Percentiles rank a stretch among this genome's conserved stretches.
Conservation (phyloP, 768 basidiomycete genomes). For the Ephemerocybe angulata region DNA sequence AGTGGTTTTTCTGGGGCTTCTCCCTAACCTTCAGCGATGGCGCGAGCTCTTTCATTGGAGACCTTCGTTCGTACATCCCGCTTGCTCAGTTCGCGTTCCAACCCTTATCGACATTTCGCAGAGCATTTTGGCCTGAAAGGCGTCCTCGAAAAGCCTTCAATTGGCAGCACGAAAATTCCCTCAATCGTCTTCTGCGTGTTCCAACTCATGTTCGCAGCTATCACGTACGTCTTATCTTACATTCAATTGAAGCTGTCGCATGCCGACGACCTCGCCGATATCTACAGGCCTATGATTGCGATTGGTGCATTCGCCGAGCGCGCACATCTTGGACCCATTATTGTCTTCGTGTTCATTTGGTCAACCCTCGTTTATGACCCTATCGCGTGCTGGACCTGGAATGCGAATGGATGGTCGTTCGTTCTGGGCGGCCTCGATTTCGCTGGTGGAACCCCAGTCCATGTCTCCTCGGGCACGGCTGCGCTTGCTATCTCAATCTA, state of each 20-base stretch:
- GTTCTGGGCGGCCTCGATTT: slow-evolving; percentile 84
- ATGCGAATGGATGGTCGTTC: slow-evolving; percentile 70
- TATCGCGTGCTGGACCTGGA: slow-evolving; percentile 97
- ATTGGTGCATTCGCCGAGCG: slow-evolving; percentile 93
- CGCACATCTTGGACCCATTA: slow-evolving; percentile 75
- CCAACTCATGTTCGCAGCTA: slow-evolving; percentile 88
- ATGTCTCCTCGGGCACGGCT: slow-evolving; percentile 93
- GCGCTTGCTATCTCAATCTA: slow-evolving; percentile 89
- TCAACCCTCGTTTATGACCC: slow-evolving; percentile 88
- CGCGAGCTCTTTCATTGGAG: slow-evolving; percentile 74
- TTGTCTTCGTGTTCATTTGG: slow-evolving; percentile 92
- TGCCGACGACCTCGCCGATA: slow-evolving; percentile 49
- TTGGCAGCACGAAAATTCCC: slow-evolving; percentile 69
- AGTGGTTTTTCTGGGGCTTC: slow-evolving; percentile 99
- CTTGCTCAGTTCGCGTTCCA: not conserved
- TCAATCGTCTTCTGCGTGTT: slow-evolving; percentile 77
- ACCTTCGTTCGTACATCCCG: slow-evolving; percentile 57
- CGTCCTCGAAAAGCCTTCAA: slow-evolving; percentile 72
- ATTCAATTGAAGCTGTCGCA: not conserved
- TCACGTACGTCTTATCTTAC: slow-evolving; percentile 55
- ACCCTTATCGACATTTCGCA: slow-evolving; percentile 22
- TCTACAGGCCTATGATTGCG: slow-evolving; percentile 42
- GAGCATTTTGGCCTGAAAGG: slow-evolving; percentile 80
- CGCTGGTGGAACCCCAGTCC: slow-evolving; percentile 94
- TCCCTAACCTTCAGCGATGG: slow-evolving; percentile 86